Base-by-base conservation (phyloP, 2,329 filamentous ascomycete genomes). In the Neobulgaria alba region DNA sequence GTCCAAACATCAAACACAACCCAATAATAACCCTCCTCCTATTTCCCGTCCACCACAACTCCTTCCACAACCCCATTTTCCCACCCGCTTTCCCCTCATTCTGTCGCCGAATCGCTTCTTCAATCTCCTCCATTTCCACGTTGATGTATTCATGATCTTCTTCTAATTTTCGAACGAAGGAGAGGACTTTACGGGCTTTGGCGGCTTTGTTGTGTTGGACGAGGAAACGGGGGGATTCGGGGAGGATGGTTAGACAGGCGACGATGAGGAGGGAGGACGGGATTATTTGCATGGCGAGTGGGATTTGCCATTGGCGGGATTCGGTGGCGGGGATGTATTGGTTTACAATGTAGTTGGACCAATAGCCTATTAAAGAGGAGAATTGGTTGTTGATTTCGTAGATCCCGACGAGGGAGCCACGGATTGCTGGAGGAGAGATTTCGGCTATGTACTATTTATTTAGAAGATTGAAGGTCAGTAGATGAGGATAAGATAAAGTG, bases 171-270 rank as follows among this genome's bases (percentile, higher is more conserved):
- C 48, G 15, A 3, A 54, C 32, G 21, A 45, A 51, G n/a, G 45
- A 31, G 2, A 52, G 38, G 1, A 49, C 43, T 9, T 45, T 38
- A 3, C 47, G 20, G 3, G 50, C 52, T 30, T 46, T 18, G 1
- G 16, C 30, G 14, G 35, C 33, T 3, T 42, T 35, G 5, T 44
- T 41, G 16, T 43, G 40, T 16, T 39, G 45, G 23, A 52, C 43
- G 7, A 54, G 42, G 33, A 48, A 51, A 10, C 82, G 73, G 0
- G 82, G 82, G 0, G 80, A 83, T 58, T 87, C 82, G 7, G 82
- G 82, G 2, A 87, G 70, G 41, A 85, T 46, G 29, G 79, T 48
- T 64, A 86, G 20, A 2, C 47, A 43, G 2, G 36, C 40, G 17
- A 54, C 35, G 34, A 56, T 42, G 15, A 62, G 48, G 3, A 62